Evolutionary conservation across 2,329 filamentous ascomycete genomes (phyloP).

Genomic region (Trichoderma asperellum): DNA sequence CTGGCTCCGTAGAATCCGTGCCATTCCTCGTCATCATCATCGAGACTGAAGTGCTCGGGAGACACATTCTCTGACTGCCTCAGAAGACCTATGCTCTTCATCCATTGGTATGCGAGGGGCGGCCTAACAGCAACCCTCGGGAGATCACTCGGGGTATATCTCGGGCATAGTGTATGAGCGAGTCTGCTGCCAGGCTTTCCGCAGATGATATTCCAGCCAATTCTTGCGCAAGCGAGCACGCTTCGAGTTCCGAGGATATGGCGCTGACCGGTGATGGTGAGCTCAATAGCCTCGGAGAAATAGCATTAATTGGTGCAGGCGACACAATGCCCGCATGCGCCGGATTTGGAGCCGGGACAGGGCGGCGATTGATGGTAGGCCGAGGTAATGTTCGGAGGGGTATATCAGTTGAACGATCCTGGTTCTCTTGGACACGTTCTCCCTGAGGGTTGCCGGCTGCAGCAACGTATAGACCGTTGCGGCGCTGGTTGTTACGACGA

Average conservation of each 20-base stretch:
- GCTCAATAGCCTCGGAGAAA: conserved; percentile 29
- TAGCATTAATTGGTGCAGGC: neutral
- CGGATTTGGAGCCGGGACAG: neutral
- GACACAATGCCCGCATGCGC: neutral
- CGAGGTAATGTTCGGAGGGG: neutral
- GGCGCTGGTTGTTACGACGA: neutral
- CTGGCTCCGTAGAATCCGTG: conserved; percentile 54
- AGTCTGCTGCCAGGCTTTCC: neutral
- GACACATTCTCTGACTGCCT: neutral
- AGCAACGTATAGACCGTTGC: neutral
- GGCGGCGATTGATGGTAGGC: neutral
- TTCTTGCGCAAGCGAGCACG: conserved; percentile 34
- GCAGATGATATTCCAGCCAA: conserved; percentile 41
- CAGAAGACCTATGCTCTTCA: conserved; percentile 35
- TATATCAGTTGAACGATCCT: neutral
- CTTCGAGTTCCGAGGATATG: conserved; percentile 33
- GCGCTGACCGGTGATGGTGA: conserved; percentile 37
- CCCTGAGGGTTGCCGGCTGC: neutral
- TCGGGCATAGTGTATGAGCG: conserved; percentile 8
- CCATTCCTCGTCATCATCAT: conserved; percentile 51
- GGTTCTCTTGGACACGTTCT: neutral
- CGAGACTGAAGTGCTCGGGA: conserved; percentile 36
- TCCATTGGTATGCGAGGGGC: conserved; percentile 36
- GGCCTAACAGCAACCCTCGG: conserved; percentile 32
- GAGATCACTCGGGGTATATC: conserved; percentile 9